Conservation (phyloP, 768 basidiomycete species). For the Kwoniella pini region DNA sequence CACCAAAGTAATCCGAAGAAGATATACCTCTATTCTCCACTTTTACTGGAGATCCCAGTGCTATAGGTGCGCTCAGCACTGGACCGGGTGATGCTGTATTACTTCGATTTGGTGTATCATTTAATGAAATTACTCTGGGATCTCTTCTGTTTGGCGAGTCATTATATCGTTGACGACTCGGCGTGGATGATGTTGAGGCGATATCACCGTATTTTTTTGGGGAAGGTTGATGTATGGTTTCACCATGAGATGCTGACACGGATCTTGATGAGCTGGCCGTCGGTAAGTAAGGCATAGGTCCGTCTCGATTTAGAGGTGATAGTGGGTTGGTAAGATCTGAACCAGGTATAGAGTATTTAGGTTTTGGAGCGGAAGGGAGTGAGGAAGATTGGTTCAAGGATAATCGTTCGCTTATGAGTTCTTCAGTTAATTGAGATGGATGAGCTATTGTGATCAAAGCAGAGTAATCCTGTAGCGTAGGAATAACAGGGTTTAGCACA, state of each 20-base stretch:
- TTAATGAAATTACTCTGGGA: background rate
- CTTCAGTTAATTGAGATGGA: slow-evolving; percentile 37
- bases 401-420: slow-evolving; percentile 34
- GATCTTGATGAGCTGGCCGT: slow-evolving; percentile 10
- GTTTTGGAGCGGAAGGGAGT: slow-evolving; percentile 2
- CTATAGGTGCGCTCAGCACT: slow-evolving; percentile 6
- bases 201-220: slow-evolving; percentile 1
- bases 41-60: slow-evolving; percentile 9
- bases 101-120: background rate
- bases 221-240: slow-evolving; percentile 4
- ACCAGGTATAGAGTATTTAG: slow-evolving; percentile 15
- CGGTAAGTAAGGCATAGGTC: slow-evolving; percentile 14
- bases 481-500: slow-evolving; percentile 6
- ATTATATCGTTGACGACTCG: background rate
- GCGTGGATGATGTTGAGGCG: background rate
- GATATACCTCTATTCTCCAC: slow-evolving; percentile 18
- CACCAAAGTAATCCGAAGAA: slow-evolving; percentile 16
- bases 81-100: slow-evolving; percentile 12
- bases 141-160: slow-evolving; percentile 1
- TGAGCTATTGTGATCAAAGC: slow-evolving; percentile 44
- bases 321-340: slow-evolving; percentile 17
- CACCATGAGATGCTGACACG: slow-evolving; percentile 2
- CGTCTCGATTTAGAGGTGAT: slow-evolving; percentile 11
- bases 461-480: slow-evolving; percentile 37
- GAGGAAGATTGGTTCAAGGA: slow-evolving; percentile 22